Evolutionary conservation across 1,139 yeast species (phyloP).

Genomic region (Lodderomyces parapsilosis): DNA sequence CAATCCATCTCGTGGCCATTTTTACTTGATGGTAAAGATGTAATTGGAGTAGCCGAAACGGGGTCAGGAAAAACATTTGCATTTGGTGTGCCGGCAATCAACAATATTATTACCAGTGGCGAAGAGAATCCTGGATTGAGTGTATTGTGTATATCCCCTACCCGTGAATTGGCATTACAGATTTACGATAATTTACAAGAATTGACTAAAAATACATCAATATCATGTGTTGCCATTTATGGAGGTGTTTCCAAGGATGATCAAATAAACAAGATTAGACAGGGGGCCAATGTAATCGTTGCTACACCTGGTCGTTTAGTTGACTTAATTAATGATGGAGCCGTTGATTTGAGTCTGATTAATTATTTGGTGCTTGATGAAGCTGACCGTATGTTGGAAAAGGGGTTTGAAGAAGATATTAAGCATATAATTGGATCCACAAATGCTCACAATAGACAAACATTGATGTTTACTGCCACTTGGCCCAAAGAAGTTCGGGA

Average conservation of each 20-base stretch:
- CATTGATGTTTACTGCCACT: slow-evolving; percentile 87
- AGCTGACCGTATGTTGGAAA: slow-evolving; percentile 97
- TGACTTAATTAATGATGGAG: slow-evolving; percentile 87
- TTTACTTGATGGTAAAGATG: slow-evolving; percentile 75
- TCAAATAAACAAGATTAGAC: slow-evolving; percentile 68
- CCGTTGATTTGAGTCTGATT: slow-evolving; percentile 65
- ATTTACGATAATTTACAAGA: slow-evolving; percentile 79
- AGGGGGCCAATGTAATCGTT: slow-evolving; percentile 64
- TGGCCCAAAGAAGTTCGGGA: slow-evolving; percentile 94
- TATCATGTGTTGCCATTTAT: slow-evolving; percentile 81
- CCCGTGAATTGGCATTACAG: slow-evolving; percentile 95
- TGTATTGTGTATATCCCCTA: slow-evolving; percentile 89
- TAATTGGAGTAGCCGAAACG: slow-evolving; percentile 97
- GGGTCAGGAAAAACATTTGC: slow-evolving; percentile 98
- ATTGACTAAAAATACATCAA: slow-evolving; percentile 58
- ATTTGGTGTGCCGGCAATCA: slow-evolving; percentile 95
- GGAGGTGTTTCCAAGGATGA: slow-evolving; percentile 98
- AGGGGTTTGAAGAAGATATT: slow-evolving; percentile 95
- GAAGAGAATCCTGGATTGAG: slow-evolving; percentile 58
- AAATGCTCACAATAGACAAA: slow-evolving; percentile 56
- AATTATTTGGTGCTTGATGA: slow-evolving; percentile 89
- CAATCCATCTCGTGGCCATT: slow-evolving; percentile 98
- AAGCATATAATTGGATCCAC: slow-evolving; percentile 70
- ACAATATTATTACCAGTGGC: slow-evolving; percentile 51
- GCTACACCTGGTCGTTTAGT: slow-evolving; percentile 97